Evolutionary conservation across 2,329 filamentous ascomycete species (phyloP).

Genomic region (Phoma sp.): DNA sequence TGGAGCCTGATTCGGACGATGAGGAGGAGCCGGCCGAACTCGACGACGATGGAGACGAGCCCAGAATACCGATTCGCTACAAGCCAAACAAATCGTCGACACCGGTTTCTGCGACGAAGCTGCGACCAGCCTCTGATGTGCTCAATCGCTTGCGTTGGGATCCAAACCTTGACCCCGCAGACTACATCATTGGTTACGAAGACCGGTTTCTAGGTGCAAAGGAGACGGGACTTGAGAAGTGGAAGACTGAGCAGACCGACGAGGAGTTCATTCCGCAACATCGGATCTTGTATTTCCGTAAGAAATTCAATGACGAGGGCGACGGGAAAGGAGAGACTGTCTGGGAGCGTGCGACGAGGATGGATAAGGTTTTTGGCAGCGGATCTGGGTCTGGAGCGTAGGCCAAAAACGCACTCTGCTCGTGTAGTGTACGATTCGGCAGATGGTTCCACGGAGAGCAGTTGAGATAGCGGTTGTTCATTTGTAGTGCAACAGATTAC

Average conservation of each 20-base stretch:
- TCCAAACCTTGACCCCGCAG: slow-evolving; percentile 48
- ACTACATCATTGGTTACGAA: slow-evolving; percentile 60
- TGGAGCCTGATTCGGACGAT: slow-evolving; percentile 48
- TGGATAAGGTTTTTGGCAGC: slow-evolving; percentile 57
- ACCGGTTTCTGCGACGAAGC: slow-evolving; percentile 36
- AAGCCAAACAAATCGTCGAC: slow-evolving; percentile 20
- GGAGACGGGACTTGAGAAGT: slow-evolving; percentile 56
- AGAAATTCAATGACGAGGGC: slow-evolving; percentile 36
- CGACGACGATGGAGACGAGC: slow-evolving; percentile 20
- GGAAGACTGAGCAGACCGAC: slow-evolving; percentile 61
- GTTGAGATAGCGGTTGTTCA: not conserved
- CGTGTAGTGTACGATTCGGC: not conserved
- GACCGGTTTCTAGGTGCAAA: slow-evolving; percentile 59
- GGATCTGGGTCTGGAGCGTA: slow-evolving; percentile 30
- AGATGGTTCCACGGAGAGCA: not conserved
- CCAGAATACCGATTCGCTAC: slow-evolving; percentile 25
- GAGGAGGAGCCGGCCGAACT: slow-evolving; percentile 34
- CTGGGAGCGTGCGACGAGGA: slow-evolving; percentile 57
- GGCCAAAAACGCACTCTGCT: not conserved
- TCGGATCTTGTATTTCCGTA: slow-evolving; percentile 59
- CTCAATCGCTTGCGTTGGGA: slow-evolving; percentile 60
- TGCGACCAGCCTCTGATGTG: slow-evolving; percentile 51
- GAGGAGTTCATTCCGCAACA: slow-evolving; percentile 64
- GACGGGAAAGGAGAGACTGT: slow-evolving; percentile 45
- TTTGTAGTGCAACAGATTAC: not conserved